phyloP scores from a whole-genome alignment of 2,329 filamentous ascomycete genomes.

The Simplicillium sp. region DNA sequence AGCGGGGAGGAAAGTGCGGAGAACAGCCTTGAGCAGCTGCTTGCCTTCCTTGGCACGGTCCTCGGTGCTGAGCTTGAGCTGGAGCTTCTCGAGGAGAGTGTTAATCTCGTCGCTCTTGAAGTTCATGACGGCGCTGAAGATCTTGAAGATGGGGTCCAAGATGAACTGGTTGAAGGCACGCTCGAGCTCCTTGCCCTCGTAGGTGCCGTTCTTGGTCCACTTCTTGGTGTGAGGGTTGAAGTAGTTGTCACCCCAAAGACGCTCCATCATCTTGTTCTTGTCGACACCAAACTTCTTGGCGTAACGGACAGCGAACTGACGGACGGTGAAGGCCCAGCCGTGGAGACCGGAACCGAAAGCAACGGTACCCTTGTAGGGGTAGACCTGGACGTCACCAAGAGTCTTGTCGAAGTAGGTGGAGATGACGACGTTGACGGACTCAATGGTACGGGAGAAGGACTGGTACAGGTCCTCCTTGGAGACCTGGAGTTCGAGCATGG shows the following conservation, averaged over 20 bases:
- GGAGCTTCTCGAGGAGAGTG: slow-evolving; percentile 81
- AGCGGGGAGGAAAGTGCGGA: slow-evolving; percentile 97
- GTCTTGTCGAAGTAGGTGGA: slow-evolving; percentile 96
- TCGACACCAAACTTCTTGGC: slow-evolving; percentile 99
- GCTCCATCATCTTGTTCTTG: slow-evolving; percentile 99
- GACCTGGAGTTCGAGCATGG: slow-evolving; percentile 97
- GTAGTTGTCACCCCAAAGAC: slow-evolving; percentile 99
- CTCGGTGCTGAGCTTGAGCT: slow-evolving; percentile 79
- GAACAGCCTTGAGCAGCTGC: slow-evolving; percentile 93
- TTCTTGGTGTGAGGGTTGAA: slow-evolving; percentile 99
- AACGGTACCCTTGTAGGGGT: slow-evolving; percentile 94
- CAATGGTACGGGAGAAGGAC: slow-evolving; percentile 98
- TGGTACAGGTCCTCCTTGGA: slow-evolving; percentile 99
- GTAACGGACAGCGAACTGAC: slow-evolving; percentile 92
- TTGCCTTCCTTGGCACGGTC: slow-evolving; percentile 96
- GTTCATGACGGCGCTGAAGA: slow-evolving; percentile 95
- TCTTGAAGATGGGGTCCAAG: slow-evolving; percentile 98
- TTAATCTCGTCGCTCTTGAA: slow-evolving; percentile 91
- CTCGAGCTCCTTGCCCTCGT: slow-evolving; percentile 85
- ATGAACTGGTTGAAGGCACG: slow-evolving; percentile 99
- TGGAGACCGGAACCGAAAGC: slow-evolving; percentile 99
- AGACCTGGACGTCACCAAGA: slow-evolving; percentile 97
- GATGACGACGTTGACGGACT: slow-evolving; percentile 99
- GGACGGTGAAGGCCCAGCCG: slow-evolving; percentile 99
- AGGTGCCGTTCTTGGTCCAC: slow-evolving; percentile 82